phyloP scores from a whole-genome alignment of 2,329 filamentous ascomycete species.

The Aspergillus pseudoterreus region DNA sequence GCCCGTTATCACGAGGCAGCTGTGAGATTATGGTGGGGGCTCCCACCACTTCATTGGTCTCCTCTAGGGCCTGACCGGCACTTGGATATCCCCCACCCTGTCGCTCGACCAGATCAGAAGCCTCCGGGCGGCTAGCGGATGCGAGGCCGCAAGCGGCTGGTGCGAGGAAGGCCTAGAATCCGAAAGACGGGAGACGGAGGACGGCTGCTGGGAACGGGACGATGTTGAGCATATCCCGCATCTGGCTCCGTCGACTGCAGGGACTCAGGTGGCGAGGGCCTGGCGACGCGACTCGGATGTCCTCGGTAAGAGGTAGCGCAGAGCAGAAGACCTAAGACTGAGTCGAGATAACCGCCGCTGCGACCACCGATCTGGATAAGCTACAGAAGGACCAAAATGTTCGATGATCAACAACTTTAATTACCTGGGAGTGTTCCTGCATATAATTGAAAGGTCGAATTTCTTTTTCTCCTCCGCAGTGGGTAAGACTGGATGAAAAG shows the following conservation, averaged over 20 bases:
- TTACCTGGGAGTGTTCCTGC: constrained; percentile 18
- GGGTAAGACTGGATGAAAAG: background rate
- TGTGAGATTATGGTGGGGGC: constrained; percentile 13
- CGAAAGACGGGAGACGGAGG: too few relatives aligned
- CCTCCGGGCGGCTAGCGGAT: background rate
- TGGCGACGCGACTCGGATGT: background rate
- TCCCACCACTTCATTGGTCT: constrained; percentile 10
- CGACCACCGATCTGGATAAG: constrained; percentile 9
- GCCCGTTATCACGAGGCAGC: constrained; percentile 7
- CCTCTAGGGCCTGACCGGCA: background rate
- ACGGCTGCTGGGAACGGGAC: too few relatives aligned
- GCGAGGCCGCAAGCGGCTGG: background rate
- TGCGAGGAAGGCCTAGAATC: background rate
- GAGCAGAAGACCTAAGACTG: background rate
- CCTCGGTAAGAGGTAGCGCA: background rate
- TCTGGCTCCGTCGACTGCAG: too few relatives aligned
- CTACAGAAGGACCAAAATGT: constrained; percentile 10
- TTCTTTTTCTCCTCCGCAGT: background rate
- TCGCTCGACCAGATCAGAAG: background rate
- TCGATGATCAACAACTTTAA: constrained; percentile 19
- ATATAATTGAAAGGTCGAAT: background rate
- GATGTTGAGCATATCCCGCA: too few relatives aligned
- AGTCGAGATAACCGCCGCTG: background rate
- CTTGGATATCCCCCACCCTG: background rate
- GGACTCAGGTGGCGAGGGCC: too few relatives aligned